phyloP scores from a whole-genome alignment of 192 early-diverging fungal genomes.

The Coemansia sp. region DNA sequence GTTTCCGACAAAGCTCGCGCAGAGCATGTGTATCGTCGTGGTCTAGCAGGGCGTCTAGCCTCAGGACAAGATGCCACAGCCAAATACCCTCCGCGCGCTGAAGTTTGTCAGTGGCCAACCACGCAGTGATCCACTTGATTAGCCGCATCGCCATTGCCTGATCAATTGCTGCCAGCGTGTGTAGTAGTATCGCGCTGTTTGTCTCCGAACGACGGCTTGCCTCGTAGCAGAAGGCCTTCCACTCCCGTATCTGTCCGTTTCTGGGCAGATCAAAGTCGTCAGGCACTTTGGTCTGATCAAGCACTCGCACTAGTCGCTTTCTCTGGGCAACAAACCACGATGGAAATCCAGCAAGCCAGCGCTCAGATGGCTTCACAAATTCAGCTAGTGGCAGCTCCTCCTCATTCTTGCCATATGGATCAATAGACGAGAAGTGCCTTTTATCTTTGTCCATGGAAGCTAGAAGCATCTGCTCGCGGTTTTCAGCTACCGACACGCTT shows the following conservation, averaged over 20 bases:
- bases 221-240: constrained; percentile 43
- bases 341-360: constrained; percentile 22
- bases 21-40: constrained; percentile 42
- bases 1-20: constrained; percentile 44
- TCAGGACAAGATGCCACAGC: constrained; percentile 48
- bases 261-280: constrained; percentile 14
- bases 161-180: constrained; percentile 34
- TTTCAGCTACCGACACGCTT: constrained; percentile 15
- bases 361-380: constrained; percentile 10
- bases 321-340: constrained; percentile 17
- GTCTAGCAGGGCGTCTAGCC: constrained; percentile 39
- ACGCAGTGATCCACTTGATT: constrained; percentile 40
- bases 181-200: constrained; percentile 19
- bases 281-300: constrained; percentile 11
- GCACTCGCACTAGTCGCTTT: neutral
- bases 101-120: constrained; percentile 29
- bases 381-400: neutral
- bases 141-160: constrained; percentile 39
- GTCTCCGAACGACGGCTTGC: neutral
- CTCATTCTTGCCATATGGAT: neutral
- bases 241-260: constrained; percentile 25
- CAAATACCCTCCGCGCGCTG: constrained; percentile 33
- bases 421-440: neutral
- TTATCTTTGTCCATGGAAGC: neutral
- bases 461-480: constrained; percentile 16